These are phyloP conservation scores for Stereum hirsutum DNA, from an alignment of 1,284 basidiomycete species.

Conservation along the genomic window DNA sequence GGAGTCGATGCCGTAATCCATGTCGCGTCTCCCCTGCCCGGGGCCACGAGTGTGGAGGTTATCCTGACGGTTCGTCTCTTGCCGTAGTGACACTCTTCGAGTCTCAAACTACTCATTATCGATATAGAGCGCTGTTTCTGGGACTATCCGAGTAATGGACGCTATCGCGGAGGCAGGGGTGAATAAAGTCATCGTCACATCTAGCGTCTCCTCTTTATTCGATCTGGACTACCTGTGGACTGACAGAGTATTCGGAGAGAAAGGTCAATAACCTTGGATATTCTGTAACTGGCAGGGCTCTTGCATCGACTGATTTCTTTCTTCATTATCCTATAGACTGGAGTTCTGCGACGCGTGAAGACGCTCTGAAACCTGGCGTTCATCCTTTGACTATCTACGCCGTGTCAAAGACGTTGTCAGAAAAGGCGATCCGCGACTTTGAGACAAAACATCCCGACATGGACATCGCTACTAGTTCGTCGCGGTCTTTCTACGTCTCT, in stretches of 20 bases:
- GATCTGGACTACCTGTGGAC: neutral
- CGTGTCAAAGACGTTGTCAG: conserved; percentile 1
- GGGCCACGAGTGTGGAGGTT: neutral
- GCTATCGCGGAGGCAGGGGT: neutral
- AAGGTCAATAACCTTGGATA: neutral
- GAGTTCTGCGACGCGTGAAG: conserved; percentile 1
- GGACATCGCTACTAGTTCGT: conserved; percentile 3
- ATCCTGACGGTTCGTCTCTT: neutral
- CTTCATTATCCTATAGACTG: neutral
- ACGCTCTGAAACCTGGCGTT: neutral
- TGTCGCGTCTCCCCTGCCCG: neutral
- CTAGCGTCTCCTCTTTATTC: neutral
- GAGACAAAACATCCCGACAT: neutral
- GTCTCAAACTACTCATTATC: neutral
- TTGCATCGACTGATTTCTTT: neutral
- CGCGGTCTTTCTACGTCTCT: neutral
- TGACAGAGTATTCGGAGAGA: neutral
- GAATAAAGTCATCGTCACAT: conserved; percentile 1
- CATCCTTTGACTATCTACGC: neutral
- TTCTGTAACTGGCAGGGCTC: neutral
- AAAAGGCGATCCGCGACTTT: conserved; percentile 1
- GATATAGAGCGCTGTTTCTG: neutral
- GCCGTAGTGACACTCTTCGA: neutral
- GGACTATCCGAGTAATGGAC: neutral
- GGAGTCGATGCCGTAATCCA: neutral